phyloP scores from a whole-genome alignment of 2,329 filamentous ascomycete genomes.

The Pseudocercospora eumusae region DNA sequence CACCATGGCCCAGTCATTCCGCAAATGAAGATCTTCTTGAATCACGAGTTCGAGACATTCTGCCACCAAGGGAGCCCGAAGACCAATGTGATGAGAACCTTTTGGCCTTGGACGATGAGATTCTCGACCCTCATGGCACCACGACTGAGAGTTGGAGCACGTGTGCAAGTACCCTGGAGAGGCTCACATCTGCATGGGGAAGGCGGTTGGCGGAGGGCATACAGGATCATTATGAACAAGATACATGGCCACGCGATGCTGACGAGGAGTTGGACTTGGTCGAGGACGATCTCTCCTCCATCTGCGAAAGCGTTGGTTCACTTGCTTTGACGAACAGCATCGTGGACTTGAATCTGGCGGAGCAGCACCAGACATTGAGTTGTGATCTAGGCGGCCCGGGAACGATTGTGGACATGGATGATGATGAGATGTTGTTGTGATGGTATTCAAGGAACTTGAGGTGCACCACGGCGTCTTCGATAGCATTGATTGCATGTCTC shows the following conservation, averaged over 20 bases:
- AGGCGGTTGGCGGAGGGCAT: neutral
- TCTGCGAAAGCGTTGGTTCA: constrained; percentile 8
- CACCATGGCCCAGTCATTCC: neutral
- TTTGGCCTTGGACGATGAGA: neutral
- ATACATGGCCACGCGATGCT: constrained; percentile 1
- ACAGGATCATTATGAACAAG: neutral
- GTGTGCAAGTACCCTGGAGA: neutral
- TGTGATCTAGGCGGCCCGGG: neutral
- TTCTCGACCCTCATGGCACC: neutral
- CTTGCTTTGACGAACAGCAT: neutral
- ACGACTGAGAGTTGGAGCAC: neutral
- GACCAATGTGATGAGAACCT: neutral
- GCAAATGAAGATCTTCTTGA: constrained; percentile 9
- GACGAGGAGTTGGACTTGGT: neutral
- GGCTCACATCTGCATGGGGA: neutral
- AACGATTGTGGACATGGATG: neutral
- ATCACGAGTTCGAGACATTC: neutral
- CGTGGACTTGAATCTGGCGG: neutral
- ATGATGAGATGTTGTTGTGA: constrained; percentile 2
- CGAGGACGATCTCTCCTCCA: constrained; percentile 11
- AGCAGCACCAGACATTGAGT: constrained; percentile 6
- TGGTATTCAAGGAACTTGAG: neutral
- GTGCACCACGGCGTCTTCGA: neutral
- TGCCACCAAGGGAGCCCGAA: neutral
- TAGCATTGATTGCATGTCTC: neutral